phyloP scores from a whole-genome alignment of 768 basidiomycete genomes.

The Xerocomellus dryophilus region DNA sequence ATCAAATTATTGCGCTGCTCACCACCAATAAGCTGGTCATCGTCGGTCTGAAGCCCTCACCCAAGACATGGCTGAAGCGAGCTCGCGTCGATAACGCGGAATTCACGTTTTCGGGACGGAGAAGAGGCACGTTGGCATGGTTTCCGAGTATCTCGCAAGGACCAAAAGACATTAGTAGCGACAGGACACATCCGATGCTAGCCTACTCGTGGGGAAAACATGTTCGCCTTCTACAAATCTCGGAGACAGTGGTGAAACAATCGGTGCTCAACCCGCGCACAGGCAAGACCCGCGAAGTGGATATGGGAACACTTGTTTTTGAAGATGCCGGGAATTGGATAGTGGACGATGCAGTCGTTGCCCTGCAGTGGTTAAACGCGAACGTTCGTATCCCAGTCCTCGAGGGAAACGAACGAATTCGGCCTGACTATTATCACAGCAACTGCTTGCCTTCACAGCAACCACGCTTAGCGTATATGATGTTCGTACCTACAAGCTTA shows the following conservation, averaged over 20 bases:
- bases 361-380: slow-evolving; percentile 84
- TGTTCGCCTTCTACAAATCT: slow-evolving; percentile 63
- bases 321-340: slow-evolving; percentile 59
- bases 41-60: slow-evolving; percentile 87
- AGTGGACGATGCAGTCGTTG: slow-evolving; percentile 60
- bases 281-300: slow-evolving; percentile 56
- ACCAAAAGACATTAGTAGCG: slow-evolving; percentile 13
- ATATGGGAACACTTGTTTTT: slow-evolving; percentile 64
- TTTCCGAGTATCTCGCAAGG: slow-evolving; percentile 58
- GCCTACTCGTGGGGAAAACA: slow-evolving; percentile 82
- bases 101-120: slow-evolving; percentile 41
- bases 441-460: slow-evolving; percentile 63
- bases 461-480: slow-evolving; percentile 69
- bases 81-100: slow-evolving; percentile 51
- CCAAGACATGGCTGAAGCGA: slow-evolving; percentile 88
- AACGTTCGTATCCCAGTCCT: slow-evolving; percentile 61
- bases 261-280: slow-evolving; percentile 49
- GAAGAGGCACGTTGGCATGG: slow-evolving; percentile 76
- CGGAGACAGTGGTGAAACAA: slow-evolving; percentile 55
- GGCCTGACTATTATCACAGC: slow-evolving; percentile 40
- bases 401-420: background rate
- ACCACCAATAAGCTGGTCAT: slow-evolving; percentile 90
- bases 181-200: slow-evolving; percentile 56
- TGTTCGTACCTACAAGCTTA: slow-evolving; percentile 46
- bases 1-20: slow-evolving; percentile 79